Evolutionary conservation across 1,139 yeast species (phyloP).

Genomic region (Yamadazyma triangularis): DNA sequence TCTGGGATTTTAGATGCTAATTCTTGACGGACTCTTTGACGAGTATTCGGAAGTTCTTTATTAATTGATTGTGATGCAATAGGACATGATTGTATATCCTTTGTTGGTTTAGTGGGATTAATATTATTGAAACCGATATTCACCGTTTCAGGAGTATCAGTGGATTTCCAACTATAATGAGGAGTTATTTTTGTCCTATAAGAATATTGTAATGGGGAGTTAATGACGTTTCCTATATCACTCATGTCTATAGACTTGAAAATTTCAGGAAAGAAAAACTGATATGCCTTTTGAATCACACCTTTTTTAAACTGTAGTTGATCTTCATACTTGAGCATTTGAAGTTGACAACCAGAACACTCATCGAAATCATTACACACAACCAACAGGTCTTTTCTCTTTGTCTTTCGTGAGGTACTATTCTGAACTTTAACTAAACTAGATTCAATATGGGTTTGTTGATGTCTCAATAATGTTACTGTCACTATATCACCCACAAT

Average conservation of each 20-base stretch:
- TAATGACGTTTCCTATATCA: slow-evolving; percentile 8
- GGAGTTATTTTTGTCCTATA: slow-evolving; percentile 95
- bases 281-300: slow-evolving; percentile 31
- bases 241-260: slow-evolving; percentile 6
- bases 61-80: slow-evolving; percentile 81
- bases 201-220: slow-evolving; percentile 58
- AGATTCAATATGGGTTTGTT: slow-evolving; percentile 27
- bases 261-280: slow-evolving; percentile 29
- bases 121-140: slow-evolving; percentile 32
- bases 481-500: slow-evolving; percentile 34
- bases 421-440: slow-evolving; percentile 17
- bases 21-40: slow-evolving; percentile 1
- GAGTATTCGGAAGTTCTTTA: slow-evolving; percentile 11
- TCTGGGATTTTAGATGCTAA: not conserved
- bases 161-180: slow-evolving; percentile 62
- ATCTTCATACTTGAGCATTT: slow-evolving; percentile 38
- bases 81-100: slow-evolving; percentile 88
- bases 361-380: slow-evolving; percentile 72
- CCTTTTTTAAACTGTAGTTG: slow-evolving; percentile 30
- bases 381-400: slow-evolving; percentile 25
- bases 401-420: slow-evolving; percentile 7
- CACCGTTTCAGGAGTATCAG: slow-evolving; percentile 2
- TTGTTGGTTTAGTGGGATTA: slow-evolving; percentile 57
- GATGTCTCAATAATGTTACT: slow-evolving; percentile 27
- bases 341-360: slow-evolving; percentile 52